Base-by-base conservation (phyloP, 2,329 filamentous ascomycete species). In the Hymenotorrendiella dingleyae region DNA sequence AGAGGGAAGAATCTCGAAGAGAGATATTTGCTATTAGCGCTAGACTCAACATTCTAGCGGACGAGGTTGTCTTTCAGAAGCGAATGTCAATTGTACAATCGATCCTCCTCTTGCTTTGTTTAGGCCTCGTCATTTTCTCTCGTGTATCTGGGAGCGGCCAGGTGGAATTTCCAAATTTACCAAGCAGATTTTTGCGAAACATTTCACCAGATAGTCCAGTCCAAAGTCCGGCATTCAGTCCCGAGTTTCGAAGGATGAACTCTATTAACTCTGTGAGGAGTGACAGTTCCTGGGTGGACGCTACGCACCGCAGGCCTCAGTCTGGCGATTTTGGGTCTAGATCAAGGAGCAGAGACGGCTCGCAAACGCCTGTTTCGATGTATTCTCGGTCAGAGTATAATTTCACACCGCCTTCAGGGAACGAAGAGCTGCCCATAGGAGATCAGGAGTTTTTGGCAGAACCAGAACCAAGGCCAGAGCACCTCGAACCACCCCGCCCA, bases 11-110 rank as follows among this genome's bases (percentile, higher is more conserved):
- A 54, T 86, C 86, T 12, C 80, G 90, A 58, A 76, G 80, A 42
- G 90, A 97, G 60, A 83, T 94, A 47, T 73, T 89, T 30, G 90
- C 90, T 3, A 73, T 97, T 40, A 86, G 82, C 56, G 70, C 80
- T 7, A 78, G 93, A 19, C 76, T 98, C 29, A 90, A 86, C 45
- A 73, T 97, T 23, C 75, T 98, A 9, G 91, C 91, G n/a, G 91
- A 97, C 57, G 93, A 98, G 64, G 78, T 97, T 19, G 76, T 83
- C 26, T 84, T 84, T 54, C 81, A 84, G 65, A 96, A 96, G 66
- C 78, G 91, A 47, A 94, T 97, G 80, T 86, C 86, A 4, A 93
- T 97, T 45, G 78, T 95, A 24, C 93, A 97, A 63, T 89, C 86
- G 34, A 78, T 94, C 4, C 74, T 98, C 7, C 76, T 97, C 5